Percentiles rank a stretch among this genome's conserved stretches.
These are phyloP conservation scores for Saccharomycopsis fermentans DNA, from an alignment of 805 yeast species.

Conservation along the genomic window DNA sequence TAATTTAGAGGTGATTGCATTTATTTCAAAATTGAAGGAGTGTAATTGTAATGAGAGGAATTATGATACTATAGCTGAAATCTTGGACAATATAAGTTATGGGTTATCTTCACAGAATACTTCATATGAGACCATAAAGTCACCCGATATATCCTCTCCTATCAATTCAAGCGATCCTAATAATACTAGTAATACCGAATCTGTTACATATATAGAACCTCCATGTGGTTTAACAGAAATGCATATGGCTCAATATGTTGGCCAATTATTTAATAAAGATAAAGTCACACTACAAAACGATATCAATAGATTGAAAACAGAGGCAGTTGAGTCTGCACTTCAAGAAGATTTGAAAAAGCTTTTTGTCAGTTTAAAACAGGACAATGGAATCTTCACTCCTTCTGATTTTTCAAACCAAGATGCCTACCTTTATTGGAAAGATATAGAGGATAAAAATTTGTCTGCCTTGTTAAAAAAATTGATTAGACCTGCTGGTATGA, in stretches of 20 bases:
- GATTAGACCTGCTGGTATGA: constrained; percentile 13
- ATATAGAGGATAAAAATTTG: constrained; percentile 27
- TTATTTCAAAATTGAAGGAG: not conserved
- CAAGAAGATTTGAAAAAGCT: constrained; percentile 25
- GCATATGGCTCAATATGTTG: constrained; percentile 39
- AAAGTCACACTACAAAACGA: constrained; percentile 44
- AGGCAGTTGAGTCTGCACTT: constrained; percentile 28
- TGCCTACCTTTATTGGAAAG: constrained; percentile 34
- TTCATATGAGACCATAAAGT: not conserved
- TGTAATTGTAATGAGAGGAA: not conserved
- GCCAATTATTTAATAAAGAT: constrained; percentile 40
- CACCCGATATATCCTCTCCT: not conserved
- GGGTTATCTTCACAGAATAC: not conserved
- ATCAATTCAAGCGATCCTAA: constrained; percentile 26
- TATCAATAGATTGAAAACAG: constrained; percentile 32
- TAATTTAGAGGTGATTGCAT: not conserved
- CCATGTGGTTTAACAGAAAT: constrained; percentile 47
- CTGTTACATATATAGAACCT: constrained; percentile 31
- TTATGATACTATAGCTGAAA: not conserved
- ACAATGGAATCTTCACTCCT: constrained; percentile 24
- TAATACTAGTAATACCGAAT: constrained; percentile 20
- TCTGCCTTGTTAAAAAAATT: constrained; percentile 24
- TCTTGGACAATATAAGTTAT: not conserved
- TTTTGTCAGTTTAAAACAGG: constrained; percentile 21
- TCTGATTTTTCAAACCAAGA: constrained; percentile 29